Percentiles rank a stretch among this genome's conserved stretches.
Conservation (phyloP, 768 basidiomycete species). For the Mycena kentingensis region DNA sequence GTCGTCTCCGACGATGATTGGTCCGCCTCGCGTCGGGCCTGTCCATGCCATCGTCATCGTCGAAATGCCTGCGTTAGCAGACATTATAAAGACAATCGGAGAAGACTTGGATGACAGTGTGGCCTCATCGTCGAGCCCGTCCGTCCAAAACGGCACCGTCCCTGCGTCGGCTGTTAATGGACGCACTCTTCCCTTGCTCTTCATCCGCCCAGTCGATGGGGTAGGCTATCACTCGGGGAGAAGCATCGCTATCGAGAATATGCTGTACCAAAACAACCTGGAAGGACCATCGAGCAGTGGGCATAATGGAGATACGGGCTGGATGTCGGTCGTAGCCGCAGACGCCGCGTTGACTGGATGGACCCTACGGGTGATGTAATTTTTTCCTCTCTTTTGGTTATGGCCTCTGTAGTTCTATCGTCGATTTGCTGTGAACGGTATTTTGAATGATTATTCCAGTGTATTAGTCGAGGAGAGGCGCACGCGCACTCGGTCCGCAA, state of each 20-base stretch:
- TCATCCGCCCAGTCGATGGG: constrained; percentile 82
- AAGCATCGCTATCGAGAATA: constrained; percentile 80
- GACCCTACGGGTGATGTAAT: constrained; percentile 78
- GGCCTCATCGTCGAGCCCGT: constrained; percentile 28
- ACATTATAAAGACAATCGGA: constrained; percentile 78
- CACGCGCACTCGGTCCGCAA: too few species aligned
- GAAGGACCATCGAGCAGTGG: constrained; percentile 47
- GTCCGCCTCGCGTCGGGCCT: constrained; percentile 37
- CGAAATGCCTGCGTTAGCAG: constrained; percentile 76
- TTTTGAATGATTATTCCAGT: constrained; percentile 19
- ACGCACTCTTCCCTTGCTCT: constrained; percentile 74
- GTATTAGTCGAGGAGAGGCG: not conserved
- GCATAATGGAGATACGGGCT: constrained; percentile 58
- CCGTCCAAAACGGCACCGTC: constrained; percentile 30
- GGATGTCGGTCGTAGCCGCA: constrained; percentile 68
- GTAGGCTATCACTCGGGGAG: constrained; percentile 88
- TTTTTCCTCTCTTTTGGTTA: constrained; percentile 22
- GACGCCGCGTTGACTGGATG: constrained; percentile 74
- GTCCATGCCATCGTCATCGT: constrained; percentile 83
- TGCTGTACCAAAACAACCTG: constrained; percentile 64
- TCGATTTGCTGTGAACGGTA: constrained; percentile 43
- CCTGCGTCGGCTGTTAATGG: constrained; percentile 60
- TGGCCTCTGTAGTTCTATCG: constrained; percentile 35
- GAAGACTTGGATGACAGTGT: constrained; percentile 45
- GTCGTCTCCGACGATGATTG: constrained; percentile 32